Evolutionary conservation across 495 filamentous ascomycete species (phyloP).

Genomic region (Penicillium manginii): DNA sequence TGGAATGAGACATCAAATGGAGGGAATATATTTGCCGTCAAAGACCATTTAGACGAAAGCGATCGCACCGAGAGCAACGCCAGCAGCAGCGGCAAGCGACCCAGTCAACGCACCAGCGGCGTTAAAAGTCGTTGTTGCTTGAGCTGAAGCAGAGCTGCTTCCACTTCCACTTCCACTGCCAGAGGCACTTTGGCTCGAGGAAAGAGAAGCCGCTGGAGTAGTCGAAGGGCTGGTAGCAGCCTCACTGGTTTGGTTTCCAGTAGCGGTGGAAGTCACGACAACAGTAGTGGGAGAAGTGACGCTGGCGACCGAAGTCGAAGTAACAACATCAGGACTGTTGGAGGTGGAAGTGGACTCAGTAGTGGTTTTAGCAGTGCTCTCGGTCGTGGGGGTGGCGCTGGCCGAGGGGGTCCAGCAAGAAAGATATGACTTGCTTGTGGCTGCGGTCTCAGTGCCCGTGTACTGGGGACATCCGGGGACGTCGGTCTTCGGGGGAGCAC

Average conservation of each 20-base stretch:
- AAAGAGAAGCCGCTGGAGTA: slow-evolving; percentile 20
- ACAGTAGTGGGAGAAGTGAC: slow-evolving; percentile 2
- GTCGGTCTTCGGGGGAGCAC: slow-evolving; percentile 57
- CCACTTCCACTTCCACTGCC: background rate
- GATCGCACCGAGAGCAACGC: slow-evolving; percentile 39
- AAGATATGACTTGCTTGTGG: slow-evolving; percentile 47
- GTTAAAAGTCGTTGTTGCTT: slow-evolving; percentile 15
- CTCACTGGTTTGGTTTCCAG: slow-evolving; percentile 3
- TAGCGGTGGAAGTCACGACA: slow-evolving; percentile 1
- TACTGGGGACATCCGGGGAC: slow-evolving; percentile 61
- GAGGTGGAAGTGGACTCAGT: slow-evolving; percentile 10
- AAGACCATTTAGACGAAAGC: slow-evolving; percentile 15
- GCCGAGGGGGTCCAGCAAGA: slow-evolving; percentile 31
- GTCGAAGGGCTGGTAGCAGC: slow-evolving; percentile 13
- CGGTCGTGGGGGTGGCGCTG: slow-evolving; percentile 6
- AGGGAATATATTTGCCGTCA: background rate
- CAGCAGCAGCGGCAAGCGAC: slow-evolving; percentile 29
- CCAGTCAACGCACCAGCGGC: slow-evolving; percentile 8
- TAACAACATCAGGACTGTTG: background rate
- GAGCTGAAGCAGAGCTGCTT: slow-evolving; percentile 10
- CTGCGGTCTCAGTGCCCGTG: slow-evolving; percentile 47
- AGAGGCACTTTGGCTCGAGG: slow-evolving; percentile 3
- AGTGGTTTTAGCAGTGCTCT: slow-evolving; percentile 4
- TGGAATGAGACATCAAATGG: background rate
- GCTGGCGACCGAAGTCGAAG: background rate